These are phyloP conservation scores for Neodidymelliopsis sp. DNA, from an alignment of 2,329 filamentous ascomycete genomes.

Conservation along the genomic window DNA sequence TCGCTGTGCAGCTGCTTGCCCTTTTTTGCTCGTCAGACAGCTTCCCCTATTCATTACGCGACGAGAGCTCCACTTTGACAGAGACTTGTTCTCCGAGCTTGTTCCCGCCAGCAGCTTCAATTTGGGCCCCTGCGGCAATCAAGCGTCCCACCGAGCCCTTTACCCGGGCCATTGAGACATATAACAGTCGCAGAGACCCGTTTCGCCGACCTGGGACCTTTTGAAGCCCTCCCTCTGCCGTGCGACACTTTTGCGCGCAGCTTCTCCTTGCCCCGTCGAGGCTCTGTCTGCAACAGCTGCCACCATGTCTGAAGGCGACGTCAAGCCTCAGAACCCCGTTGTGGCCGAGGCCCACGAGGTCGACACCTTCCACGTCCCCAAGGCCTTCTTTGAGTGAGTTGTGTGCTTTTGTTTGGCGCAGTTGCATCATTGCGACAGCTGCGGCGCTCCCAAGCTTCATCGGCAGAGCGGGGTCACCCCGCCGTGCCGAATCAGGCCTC, in stretches of 20 bases:
- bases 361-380: slow-evolving; percentile 72
- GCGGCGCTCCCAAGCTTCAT: slow-evolving; percentile 15
- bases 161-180: slow-evolving; percentile 45
- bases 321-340: slow-evolving; percentile 55
- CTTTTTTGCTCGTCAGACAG: slow-evolving; percentile 3
- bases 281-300: slow-evolving; percentile 3
- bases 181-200: slow-evolving; percentile 26
- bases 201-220: slow-evolving; percentile 10
- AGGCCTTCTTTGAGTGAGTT: slow-evolving; percentile 55
- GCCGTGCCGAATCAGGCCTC: slow-evolving; percentile 26
- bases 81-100: slow-evolving; percentile 37
- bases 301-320: slow-evolving; percentile 56
- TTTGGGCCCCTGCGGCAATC: slow-evolving; percentile 38
- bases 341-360: slow-evolving; percentile 79
- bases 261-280: slow-evolving; percentile 2
- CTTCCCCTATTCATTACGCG: slow-evolving; percentile 19
- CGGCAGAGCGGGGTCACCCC: slow-evolving; percentile 46
- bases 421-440: slow-evolving; percentile 30
- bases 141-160: slow-evolving; percentile 44
- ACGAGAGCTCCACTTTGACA: slow-evolving; percentile 34
- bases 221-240: slow-evolving; percentile 10
- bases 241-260: slow-evolving; percentile 10
- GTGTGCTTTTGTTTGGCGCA: slow-evolving; percentile 19
- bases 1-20: not conserved
- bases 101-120: slow-evolving; percentile 32